Evolutionary conservation across 108 stramenopile species (phyloP), one percentile per base, ranked within the genome.

Genomic region (Parmales sp.): DNA sequence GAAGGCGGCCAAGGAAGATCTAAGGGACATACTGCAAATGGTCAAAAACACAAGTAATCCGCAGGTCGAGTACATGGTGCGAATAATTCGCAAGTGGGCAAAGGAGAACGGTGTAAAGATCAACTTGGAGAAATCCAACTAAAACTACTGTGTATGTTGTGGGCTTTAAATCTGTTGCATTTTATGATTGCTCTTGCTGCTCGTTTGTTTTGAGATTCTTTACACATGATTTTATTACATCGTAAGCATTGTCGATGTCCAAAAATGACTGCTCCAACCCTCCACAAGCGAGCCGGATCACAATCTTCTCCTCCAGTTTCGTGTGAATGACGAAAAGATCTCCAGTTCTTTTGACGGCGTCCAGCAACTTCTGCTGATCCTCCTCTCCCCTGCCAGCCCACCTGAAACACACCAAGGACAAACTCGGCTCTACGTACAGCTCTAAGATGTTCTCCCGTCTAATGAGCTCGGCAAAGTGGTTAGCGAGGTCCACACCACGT

Each of bases 31-130:
- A 1, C 39, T 90, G 39, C 64, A 72, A 34, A 83, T 92, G 80
- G 70, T 92, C 26, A 76, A 84, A 39, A 76, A 78, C 46, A 83
- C 81, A 13, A 71, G 51, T 38, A 83, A 86, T 25, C 86, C 86
- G 1, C 87, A 90, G 76, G 82, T 84, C 36, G 81, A 86, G 39
- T 83, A 80, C 69, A 83, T 86, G 69, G 81, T 84, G 25, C 66
- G 81, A 37, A 74, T 82, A 38, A 87, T 90, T 51, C 76, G 77
- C 69, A 80, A 82, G 51, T 90, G 83, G 82, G 66, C 73, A 5
- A 74, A 79, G 72, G 79, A 82, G 36, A 80, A 78, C 67, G 68
- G 51, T 39, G 49, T 84, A 1, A 73, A 78, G 45, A 65, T 78
- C 51, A 66, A 13, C 65, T 78, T n/a, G n/a, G n/a, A n/a, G n/a